These are phyloP conservation scores for Alternaria sp. DNA, from an alignment of 2,329 filamentous ascomycete genomes.

Conservation along the genomic window DNA sequence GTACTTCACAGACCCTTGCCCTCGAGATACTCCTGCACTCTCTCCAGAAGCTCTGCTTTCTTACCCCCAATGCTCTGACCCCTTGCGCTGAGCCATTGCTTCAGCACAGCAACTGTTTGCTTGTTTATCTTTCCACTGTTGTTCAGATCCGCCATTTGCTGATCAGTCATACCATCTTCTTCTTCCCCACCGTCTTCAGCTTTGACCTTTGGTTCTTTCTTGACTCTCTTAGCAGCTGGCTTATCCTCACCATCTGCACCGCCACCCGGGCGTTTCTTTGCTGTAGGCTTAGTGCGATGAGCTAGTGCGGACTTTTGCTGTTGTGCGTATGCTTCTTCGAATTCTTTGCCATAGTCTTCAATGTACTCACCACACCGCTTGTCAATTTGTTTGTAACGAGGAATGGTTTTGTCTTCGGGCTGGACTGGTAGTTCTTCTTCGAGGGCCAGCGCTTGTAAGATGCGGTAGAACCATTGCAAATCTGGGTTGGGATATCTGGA, in stretches of 20 bases:
- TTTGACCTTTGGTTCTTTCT: conserved; percentile 39
- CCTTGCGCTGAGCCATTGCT: conserved; percentile 41
- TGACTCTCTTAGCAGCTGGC: conserved; percentile 35
- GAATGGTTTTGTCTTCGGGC: conserved; percentile 80
- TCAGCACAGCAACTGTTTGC: conserved; percentile 48
- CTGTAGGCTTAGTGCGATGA: conserved; percentile 51
- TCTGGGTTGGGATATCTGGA: conserved; percentile 89
- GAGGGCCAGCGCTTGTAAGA: conserved; percentile 88
- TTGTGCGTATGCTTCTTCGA: conserved; percentile 67
- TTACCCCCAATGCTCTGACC: conserved; percentile 39
- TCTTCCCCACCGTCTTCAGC: conserved; percentile 26
- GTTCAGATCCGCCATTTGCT: conserved; percentile 56
- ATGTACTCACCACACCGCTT: conserved; percentile 83
- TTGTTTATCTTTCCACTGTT: conserved; percentile 57
- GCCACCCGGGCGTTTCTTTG: conserved; percentile 54
- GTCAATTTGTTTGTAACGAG: conserved; percentile 86
- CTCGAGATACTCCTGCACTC: conserved; percentile 35
- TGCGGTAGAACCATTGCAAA: conserved; percentile 96
- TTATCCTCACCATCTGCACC: conserved; percentile 23
- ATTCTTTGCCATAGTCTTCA: conserved; percentile 75
- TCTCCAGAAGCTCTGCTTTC: conserved; percentile 50
- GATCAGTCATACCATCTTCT: conserved; percentile 51
- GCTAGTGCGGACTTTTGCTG: conserved; percentile 53
- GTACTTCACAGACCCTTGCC: neutral
- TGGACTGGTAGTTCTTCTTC: conserved; percentile 87